Percentiles rank a stretch among this genome's conserved stretches.
phyloP scores from a whole-genome alignment of 2,329 filamentous ascomycete species.

The Emergomyces orientalis region DNA sequence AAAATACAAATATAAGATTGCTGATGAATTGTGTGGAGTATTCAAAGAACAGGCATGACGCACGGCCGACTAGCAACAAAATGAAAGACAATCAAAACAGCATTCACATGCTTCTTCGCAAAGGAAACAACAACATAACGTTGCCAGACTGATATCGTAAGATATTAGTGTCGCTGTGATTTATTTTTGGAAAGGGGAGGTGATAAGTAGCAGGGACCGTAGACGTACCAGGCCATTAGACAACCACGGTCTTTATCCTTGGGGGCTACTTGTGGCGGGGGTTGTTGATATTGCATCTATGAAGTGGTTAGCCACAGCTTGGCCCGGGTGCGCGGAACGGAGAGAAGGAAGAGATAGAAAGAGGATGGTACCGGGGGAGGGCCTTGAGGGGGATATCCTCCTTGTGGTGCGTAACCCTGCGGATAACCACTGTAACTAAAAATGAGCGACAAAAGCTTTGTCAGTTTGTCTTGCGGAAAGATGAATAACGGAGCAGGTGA shows the following conservation, averaged over 20 bases:
- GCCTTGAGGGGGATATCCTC: conserved; percentile 24
- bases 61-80: conserved; percentile 28
- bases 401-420: conserved; percentile 12
- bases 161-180: neutral
- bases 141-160: conserved; percentile 37
- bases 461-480: neutral
- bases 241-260: conserved; percentile 44
- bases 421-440: conserved; percentile 20
- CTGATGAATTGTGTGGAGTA: neutral
- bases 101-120: conserved; percentile 57
- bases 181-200: conserved; percentile 10
- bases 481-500: neutral
- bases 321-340: neutral
- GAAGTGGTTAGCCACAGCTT: conserved; percentile 1
- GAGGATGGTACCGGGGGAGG: conserved; percentile 19
- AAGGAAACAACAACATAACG: conserved; percentile 55
- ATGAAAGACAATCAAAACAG: conserved; percentile 53
- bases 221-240: conserved; percentile 41
- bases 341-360: conserved; percentile 11
- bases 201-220: neutral
- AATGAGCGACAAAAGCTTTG: neutral
- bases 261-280: conserved; percentile 25
- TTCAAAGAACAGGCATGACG: neutral
- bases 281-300: conserved; percentile 44
- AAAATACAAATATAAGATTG: neutral